Evolutionary conservation across 306 rosid genomes (phyloP), one percentile per base, ranked within the genome.

Genomic region (Psophocarpus tetragonolobus): DNA sequence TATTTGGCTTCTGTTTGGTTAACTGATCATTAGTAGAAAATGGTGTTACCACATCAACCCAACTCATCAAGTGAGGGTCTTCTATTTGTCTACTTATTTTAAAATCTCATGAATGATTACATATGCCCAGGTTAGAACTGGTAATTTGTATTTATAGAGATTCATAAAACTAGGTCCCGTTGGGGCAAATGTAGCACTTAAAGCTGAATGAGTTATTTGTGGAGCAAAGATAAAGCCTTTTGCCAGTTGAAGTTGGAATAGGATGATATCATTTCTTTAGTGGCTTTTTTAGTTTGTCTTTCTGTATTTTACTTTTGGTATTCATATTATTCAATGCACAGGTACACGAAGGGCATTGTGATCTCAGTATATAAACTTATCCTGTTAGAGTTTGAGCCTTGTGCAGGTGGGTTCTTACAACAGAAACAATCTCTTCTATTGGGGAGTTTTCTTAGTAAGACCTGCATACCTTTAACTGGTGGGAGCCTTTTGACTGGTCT

Each of bases 1-100:
- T 45, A 2, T 76, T 58, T 66, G 29, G 6, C 53, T 47, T 74
- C 45, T 23, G 58, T 32, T 72, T 57, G 57, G 12, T 68, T 29
- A 66, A 57, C 64, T 2, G 9, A 57, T 36, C 36, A 57, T 57
- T 29, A 35, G 69, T 60, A 10, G 35, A 73, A 80, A 66, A 35
- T 57, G 36, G 65, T 57, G 35, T 57, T 57, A 4, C 35, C 35
- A 56, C 6, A 5, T 5, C 63, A 54, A 24, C 33, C 62, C 23
- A 54, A 54, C 17, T 54, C 33, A 54, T 53, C 29, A 3, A 21
- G 32, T 54, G 23, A 23, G 17, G n/a, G 8, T 9, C 33, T 56
- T 56, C 1, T 24, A 11, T 24, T 11, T 47, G 6, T n/a, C n/a
- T n/a, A n/a, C 27, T 5, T 57, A 27, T 27, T 27, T 47, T 24